These are phyloP conservation scores for Fusarium tanahbumbuense DNA, from an alignment of 2,329 filamentous ascomycete genomes.

Conservation along the genomic window DNA sequence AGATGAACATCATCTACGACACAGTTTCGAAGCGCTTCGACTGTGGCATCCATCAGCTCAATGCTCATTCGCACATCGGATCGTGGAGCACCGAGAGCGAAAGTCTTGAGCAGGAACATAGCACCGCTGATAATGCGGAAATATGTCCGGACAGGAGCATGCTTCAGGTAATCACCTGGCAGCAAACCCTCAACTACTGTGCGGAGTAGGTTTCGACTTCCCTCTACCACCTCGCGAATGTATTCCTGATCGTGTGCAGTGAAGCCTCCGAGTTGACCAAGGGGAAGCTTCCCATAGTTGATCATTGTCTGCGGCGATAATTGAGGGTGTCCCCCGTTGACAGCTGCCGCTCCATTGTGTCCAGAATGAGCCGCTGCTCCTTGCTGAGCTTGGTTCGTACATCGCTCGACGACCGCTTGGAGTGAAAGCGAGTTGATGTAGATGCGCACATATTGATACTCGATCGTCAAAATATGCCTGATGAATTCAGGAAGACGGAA, in stretches of 20 bases:
- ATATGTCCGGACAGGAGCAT: constrained; percentile 85
- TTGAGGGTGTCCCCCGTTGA: constrained; percentile 44
- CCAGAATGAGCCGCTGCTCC: constrained; percentile 57
- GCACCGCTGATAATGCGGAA: constrained; percentile 88
- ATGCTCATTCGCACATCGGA: constrained; percentile 82
- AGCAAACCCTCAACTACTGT: constrained; percentile 82
- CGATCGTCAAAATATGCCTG: constrained; percentile 85
- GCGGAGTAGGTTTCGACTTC: constrained; percentile 79
- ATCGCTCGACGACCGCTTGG: constrained; percentile 94
- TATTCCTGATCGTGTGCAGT: constrained; percentile 76
- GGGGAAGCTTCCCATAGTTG: constrained; percentile 72
- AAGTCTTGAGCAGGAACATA: constrained; percentile 87
- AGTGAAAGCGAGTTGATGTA: constrained; percentile 95
- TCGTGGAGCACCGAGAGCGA: constrained; percentile 82
- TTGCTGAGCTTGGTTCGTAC: constrained; percentile 77
- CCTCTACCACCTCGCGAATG: constrained; percentile 80
- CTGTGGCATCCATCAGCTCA: constrained; percentile 78
- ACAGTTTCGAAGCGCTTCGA: constrained; percentile 78
- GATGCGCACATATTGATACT: constrained; percentile 94
- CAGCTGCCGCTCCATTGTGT: constrained; percentile 50
- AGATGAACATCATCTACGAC: constrained; percentile 89
- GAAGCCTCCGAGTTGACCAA: constrained; percentile 73
- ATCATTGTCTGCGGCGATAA: constrained; percentile 73
- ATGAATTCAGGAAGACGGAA: constrained; percentile 75
- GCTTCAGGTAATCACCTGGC: constrained; percentile 80